Base-by-base conservation (phyloP, 1,284 basidiomycete genomes). In the Trichosporon ovoides region DNA sequence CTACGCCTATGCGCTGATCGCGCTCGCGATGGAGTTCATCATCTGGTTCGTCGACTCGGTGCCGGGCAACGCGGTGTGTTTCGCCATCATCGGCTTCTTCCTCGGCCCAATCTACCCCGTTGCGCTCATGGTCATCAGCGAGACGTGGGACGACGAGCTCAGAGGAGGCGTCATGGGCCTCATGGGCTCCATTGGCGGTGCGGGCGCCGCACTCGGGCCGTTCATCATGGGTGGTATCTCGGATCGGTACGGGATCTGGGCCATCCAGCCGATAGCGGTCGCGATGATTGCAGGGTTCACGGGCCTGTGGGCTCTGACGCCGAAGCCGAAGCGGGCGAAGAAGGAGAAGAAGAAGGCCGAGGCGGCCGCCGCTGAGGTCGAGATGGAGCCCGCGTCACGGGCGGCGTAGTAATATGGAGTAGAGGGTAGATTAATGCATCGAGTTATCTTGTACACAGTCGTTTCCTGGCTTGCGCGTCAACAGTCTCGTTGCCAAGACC, bases 81-180 rank as follows among this genome's bases (percentile, higher is more conserved):
- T 84, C 18, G 79, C 82, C 10, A 65, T 84, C 43, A 76, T 85
- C 52, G 84, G 85, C 16, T 64, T 76, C 55, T 59, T 68, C 40
- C 57, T 71, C 7, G 72, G 67, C 1, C 84, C 84, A 0, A 82
- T 85, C 71, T 86, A 83, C 64, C 84, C 84, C 0, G 82, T 84
- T 55, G 79, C 81, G 2, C 83, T 85, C 77, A 84, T 83, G 66
- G 80, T 83, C 56, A 76, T 83, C 3, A 80, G 81, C 10, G 77
- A 80, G 2, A 77, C 85, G 53, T 73, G 86, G 3, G 84, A 84
- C 4, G 78, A 78, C 7, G 83, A 82, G 79, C 77, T 86, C 5
- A 78, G 85, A 38, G 83, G 82, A 1, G 83, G 77, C 9, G 80
- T 82, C 31, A 82, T 86, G 52, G 85, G 85, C 2, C 83, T 83